Base-by-base conservation (phyloP, 140 eudicot species). In the Senecio squalidus region DNA sequence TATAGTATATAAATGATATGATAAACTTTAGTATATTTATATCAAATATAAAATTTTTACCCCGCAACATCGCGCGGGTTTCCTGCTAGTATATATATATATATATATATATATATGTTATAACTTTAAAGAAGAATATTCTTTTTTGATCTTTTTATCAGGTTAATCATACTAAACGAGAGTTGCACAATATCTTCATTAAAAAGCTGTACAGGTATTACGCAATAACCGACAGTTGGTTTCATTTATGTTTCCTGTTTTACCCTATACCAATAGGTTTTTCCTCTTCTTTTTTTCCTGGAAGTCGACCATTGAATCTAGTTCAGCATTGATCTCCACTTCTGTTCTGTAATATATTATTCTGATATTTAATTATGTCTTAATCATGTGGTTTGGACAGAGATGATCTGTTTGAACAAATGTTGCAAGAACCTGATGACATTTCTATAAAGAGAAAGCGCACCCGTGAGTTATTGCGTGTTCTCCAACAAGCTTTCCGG, bases 361-460 rank as follows among this genome's bases (percentile, higher is more conserved):
- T 34, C 34, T 20, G 22, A 55, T 15, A 33, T 46, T 9, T 64
- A 26, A 45, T 55, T n/a, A 14, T 28, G 5, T 21, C 2, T 40
- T 1, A 51, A 47, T 25, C 16, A 43, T 36, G 20, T 76, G 73
- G 47, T 60, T 21, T 61, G 13, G 10, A 38, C 86, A 92, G 98
- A 70, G 98, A 92, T 39, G 87, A 92, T 82, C 73, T 88, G 68
- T 79, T 92, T 23, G 99, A 88, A 60, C 95, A 92, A 69, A 87
- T 92, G 99, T 64, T 92, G 80, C 99, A 82, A 66, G 99, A 92
- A 69, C 99, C 99, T 64, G 89, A 82, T 68, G 99, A 88, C 53
- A 76, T 92, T 55, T 76, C 99, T n/a, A 43, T 58, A 38, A 92
- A 82, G 67, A 75, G 99, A 74, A 92, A 84, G 76, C 93, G 81